These are phyloP conservation scores for Auxenochlorella pyrenoidosa DNA, from an alignment of 139 green algal genomes.

Conservation along the genomic window DNA sequence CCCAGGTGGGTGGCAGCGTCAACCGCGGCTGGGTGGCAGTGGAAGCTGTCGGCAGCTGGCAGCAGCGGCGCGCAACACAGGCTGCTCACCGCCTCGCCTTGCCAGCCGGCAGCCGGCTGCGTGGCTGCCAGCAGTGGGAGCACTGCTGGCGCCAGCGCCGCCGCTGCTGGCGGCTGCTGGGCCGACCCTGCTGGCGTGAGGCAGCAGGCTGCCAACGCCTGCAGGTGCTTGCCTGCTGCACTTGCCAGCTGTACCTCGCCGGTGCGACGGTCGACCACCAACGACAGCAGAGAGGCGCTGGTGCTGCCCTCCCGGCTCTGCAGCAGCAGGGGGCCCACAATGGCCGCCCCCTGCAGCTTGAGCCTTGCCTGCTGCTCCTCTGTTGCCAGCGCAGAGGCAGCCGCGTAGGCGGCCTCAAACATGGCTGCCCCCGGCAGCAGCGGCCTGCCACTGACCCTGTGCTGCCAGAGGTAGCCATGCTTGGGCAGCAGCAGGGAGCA, in stretches of 20 bases:
- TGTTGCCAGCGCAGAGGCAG: neutral
- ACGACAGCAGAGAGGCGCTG: neutral
- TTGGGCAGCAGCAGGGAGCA: neutral
- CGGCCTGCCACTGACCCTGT: constrained; percentile 50
- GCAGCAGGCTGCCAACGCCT: neutral
- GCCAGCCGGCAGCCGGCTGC: neutral
- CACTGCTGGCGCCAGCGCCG: too few species aligned
- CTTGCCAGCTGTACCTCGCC: neutral
- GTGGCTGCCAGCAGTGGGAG: too few species aligned
- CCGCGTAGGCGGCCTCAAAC: constrained; percentile 64
- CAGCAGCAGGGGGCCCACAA: neutral
- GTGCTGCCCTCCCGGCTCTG: neutral
- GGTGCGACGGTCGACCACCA: neutral
- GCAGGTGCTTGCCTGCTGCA: neutral
- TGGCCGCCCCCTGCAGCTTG: neutral
- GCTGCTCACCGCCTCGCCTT: neutral
- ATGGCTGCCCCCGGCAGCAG: constrained; percentile 69
- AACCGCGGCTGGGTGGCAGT: constrained; percentile 13
- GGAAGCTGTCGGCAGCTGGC: neutral
- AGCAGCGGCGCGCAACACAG: neutral
- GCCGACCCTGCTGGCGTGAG: neutral
- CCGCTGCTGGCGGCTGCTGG: neutral
- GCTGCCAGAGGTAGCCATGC: constrained; percentile 65
- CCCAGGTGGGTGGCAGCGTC: constrained; percentile 26
- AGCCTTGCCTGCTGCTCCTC: neutral